Conservation (phyloP, 192 early-diverging fungal genomes). For the Coemansia sp. region DNA sequence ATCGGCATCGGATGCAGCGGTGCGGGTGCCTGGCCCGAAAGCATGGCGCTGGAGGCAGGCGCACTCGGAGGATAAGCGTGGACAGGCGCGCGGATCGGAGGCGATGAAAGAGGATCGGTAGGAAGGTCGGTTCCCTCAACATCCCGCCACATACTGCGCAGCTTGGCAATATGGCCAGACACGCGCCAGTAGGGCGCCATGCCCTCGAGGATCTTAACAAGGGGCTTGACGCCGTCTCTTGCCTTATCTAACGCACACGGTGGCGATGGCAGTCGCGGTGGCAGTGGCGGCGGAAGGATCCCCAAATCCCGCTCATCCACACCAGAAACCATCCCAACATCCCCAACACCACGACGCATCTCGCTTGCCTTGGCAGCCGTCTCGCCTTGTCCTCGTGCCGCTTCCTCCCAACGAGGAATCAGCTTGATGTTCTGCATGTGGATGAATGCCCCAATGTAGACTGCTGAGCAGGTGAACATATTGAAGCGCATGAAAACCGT, state of each 20-base stretch:
- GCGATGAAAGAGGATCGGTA: constrained; percentile 7
- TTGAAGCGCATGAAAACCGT: constrained; percentile 46
- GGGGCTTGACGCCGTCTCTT: constrained; percentile 38
- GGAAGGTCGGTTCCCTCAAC: constrained; percentile 31
- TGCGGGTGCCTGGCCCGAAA: not conserved
- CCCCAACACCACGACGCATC: constrained; percentile 13
- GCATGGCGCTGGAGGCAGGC: not conserved
- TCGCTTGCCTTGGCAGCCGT: constrained; percentile 26
- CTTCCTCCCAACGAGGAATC: constrained; percentile 37
- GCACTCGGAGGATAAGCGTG: not conserved
- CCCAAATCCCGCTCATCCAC: constrained; percentile 22
- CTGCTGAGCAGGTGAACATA: constrained; percentile 37
- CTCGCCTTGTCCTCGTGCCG: constrained; percentile 21
- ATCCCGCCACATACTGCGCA: constrained; percentile 38
- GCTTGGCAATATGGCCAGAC: constrained; percentile 23
- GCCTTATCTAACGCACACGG: constrained; percentile 47
- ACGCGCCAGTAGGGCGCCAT: constrained; percentile 47
- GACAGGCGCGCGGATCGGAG: constrained; percentile 7
- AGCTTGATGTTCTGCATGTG: constrained; percentile 43
- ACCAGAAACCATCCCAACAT: constrained; percentile 6
- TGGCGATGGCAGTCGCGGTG: constrained; percentile 32
- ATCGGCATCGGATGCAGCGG: constrained; percentile 10
- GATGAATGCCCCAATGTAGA: constrained; percentile 31
- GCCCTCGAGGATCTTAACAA: constrained; percentile 37
- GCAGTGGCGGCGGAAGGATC: constrained; percentile 32